Evolutionary conservation across 176 grass and related monocot species (phyloP), one percentile per base, ranked within the genome.

Genomic region (Thinopyrum elongatum): DNA sequence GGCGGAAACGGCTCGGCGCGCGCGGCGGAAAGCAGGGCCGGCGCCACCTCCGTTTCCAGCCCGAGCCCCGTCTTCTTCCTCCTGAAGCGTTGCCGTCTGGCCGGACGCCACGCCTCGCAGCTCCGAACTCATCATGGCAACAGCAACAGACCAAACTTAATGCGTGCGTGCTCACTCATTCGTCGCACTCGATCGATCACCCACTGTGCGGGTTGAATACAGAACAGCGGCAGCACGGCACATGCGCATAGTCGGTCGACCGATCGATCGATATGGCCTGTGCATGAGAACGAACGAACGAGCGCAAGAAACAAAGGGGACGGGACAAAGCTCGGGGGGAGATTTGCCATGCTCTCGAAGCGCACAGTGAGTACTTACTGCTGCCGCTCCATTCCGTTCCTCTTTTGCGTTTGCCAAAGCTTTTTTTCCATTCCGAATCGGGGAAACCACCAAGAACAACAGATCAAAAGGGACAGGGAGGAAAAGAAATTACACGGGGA

Each of bases 401-500:
- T 66, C 10, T 68, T 19, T 13, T 21, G 9, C 7, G 47, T 21
- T 33, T 19, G 51, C 44, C 66, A 72, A 64, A 26, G 4, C n/a
- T 44, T 15, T 15, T 13, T 13, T 44, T 86, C 25, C 80, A 55
- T 85, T 64, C 64, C 76, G 76, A 86, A 86, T 59, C 22, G 4
- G 78, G 63, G 36, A 82, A 53, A 28, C 36, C 25, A 70, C 53
- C 64, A 25, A 47, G 8, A 74, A 12, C 21, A 5, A 41, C 12
- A 59, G 62, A 58, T 58, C 27, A 69, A 2, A 15, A 42, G 21
- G 58, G 7, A 5, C 70, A 16, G 23, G 2, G 25, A 3, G 36
- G 63, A 79, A 30, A 14, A 5, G 9, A 60, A 79, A 83, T 82
- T 88, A 85, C 86, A 89, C 78, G 12, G 2, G 59, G 39, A 79